Conservation (phyloP, 2,329 filamentous ascomycete genomes). For the Pleoardoris graminearum region DNA sequence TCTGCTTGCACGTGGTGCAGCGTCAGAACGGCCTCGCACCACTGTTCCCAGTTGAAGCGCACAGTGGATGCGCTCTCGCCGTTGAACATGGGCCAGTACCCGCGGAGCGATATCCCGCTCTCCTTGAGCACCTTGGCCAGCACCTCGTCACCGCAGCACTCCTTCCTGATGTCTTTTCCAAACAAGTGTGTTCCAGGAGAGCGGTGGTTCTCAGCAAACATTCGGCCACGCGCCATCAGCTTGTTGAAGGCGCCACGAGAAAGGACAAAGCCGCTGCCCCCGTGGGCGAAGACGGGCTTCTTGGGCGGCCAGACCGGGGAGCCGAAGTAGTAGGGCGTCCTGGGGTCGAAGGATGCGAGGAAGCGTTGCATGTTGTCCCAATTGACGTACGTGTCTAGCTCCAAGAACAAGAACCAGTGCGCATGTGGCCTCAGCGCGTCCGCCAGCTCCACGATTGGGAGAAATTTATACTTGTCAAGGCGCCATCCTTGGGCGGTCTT, state of each 20-base stretch:
- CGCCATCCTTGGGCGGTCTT: constrained; percentile 58
- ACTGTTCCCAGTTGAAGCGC: constrained; percentile 46
- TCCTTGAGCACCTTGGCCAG: constrained; percentile 44
- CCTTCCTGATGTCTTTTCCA: constrained; percentile 38
- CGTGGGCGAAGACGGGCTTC: constrained; percentile 47
- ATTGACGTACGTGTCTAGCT: constrained; percentile 45
- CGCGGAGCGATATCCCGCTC: constrained; percentile 40
- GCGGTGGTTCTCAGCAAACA: constrained; percentile 40
- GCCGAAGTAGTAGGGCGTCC: constrained; percentile 46
- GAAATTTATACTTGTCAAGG: constrained; percentile 63
- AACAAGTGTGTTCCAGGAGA: constrained; percentile 41
- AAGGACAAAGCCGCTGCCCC: constrained; percentile 50
- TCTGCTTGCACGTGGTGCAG: constrained; percentile 40
- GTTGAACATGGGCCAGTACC: constrained; percentile 52
- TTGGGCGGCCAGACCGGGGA: constrained; percentile 43
- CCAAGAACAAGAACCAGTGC: constrained; percentile 44
- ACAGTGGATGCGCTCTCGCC: constrained; percentile 47
- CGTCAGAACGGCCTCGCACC: constrained; percentile 50
- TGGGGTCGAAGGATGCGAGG: constrained; percentile 42
- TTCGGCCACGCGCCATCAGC: constrained; percentile 42
- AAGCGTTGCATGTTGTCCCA: constrained; percentile 48
- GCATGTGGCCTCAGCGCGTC: constrained; percentile 39
- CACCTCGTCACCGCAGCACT: constrained; percentile 47
- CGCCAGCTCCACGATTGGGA: constrained; percentile 59
- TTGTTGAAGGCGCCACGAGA: constrained; percentile 55